A percentile compares a stretch with the other conserved stretches of the same genome.
phyloP scores from a whole-genome alignment of 2,329 filamentous ascomycete species.

The Thelonectria rubi region DNA sequence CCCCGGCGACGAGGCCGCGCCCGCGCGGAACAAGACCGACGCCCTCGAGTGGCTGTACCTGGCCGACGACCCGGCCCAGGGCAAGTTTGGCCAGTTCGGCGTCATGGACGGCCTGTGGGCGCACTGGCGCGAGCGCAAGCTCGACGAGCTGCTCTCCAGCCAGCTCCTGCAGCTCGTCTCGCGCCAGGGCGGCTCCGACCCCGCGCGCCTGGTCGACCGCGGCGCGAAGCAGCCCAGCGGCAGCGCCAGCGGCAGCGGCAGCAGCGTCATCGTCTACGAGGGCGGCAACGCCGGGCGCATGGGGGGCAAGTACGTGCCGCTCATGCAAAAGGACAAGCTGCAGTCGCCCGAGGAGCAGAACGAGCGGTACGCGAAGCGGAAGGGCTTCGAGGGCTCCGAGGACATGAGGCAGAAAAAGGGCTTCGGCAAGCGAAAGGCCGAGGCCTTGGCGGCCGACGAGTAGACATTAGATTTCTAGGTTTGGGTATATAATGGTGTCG shows the following conservation, averaged over 20 bases:
- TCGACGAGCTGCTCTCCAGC: slow-evolving; percentile 86
- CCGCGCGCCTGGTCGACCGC: slow-evolving; percentile 26
- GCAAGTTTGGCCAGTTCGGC: slow-evolving; percentile 71
- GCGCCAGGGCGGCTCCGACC: slow-evolving; percentile 47
- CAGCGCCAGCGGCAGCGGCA: too few species aligned
- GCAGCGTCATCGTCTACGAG: slow-evolving; percentile 56
- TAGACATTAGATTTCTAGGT: slow-evolving; percentile 26
- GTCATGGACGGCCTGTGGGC: slow-evolving; percentile 82
- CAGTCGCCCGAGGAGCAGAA: slow-evolving; percentile 65
- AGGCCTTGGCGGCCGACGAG: slow-evolving; percentile 36
- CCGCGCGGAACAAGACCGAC: slow-evolving; percentile 55
- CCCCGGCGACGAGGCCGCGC: slow-evolving; percentile 57
- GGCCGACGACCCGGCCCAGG: slow-evolving; percentile 68
- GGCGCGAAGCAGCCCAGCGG: slow-evolving; percentile 26
- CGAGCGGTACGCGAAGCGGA: slow-evolving; percentile 68
- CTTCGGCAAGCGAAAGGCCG: slow-evolving; percentile 45
- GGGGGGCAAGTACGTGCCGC: slow-evolving; percentile 63
- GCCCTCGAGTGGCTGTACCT: slow-evolving; percentile 81
- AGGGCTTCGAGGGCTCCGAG: slow-evolving; percentile 63
- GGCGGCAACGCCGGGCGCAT: slow-evolving; percentile 62
- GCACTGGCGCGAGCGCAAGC: slow-evolving; percentile 83
- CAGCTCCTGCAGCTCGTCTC: slow-evolving; percentile 73
- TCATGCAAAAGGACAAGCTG: slow-evolving; percentile 61
- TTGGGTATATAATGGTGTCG: slow-evolving; percentile 12
- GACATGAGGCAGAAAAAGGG: slow-evolving; percentile 54